Conservation (phyloP, 345 rosid genomes). For the Chamaenerion angustifolium region DNA sequence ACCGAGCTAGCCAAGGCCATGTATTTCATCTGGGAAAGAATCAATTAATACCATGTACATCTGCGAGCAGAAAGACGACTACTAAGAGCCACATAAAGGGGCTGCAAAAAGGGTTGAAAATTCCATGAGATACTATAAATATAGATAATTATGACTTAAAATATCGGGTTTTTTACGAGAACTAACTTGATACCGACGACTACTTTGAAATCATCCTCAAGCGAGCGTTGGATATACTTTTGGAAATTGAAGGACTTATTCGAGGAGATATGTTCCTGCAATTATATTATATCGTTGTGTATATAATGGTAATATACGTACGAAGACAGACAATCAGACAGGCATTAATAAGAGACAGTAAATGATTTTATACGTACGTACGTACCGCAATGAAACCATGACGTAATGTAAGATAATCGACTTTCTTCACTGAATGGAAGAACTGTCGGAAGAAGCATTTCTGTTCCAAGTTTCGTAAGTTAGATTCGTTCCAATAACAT, state of each 20-base stretch:
- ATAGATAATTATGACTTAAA: no score
- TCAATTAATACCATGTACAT: constrained; percentile 59
- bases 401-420: constrained; percentile 66
- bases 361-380: no score
- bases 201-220: constrained; percentile 65
- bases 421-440: constrained; percentile 51
- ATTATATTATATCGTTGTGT: no score
- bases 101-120: constrained; percentile 15
- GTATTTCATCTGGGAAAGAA: no score
- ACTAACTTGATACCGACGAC: constrained; percentile 59
- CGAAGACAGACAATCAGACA: no score
- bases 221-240: constrained; percentile 56
- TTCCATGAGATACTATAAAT: no score
- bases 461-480: constrained; percentile 12
- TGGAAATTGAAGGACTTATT: constrained; percentile 48
- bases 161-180: no score
- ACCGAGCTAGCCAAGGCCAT: no score
- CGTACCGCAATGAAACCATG: constrained; percentile 59
- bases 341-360: no score
- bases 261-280: constrained; percentile 43
- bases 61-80: constrained; percentile 48
- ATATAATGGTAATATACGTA: no score
- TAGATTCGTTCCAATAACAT: not conserved
- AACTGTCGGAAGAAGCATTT: constrained; percentile 69
- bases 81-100: constrained; percentile 62